phyloP scores from a whole-genome alignment of 768 basidiomycete genomes.

The Phlebiopsis flavidoalba region DNA sequence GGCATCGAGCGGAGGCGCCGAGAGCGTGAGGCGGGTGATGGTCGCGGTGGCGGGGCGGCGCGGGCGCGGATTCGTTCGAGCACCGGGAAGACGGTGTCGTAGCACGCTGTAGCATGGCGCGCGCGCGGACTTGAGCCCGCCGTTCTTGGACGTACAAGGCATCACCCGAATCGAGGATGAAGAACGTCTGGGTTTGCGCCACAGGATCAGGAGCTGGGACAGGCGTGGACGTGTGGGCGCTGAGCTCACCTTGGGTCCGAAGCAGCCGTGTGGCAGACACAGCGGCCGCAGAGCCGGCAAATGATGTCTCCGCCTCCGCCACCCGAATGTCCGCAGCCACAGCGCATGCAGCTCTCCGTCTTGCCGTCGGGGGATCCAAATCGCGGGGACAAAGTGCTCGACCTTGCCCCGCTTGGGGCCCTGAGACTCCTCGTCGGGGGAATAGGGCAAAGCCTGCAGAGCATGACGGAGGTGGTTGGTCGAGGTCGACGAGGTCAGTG shows the following conservation, averaged over 20 bases:
- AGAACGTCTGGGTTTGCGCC: constrained; percentile 76
- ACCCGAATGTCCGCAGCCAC: constrained; percentile 70
- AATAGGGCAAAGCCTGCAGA: constrained; percentile 69
- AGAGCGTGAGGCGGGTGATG: constrained; percentile 43
- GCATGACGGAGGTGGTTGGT: constrained; percentile 71
- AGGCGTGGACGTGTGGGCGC: not conserved
- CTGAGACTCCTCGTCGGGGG: constrained; percentile 39
- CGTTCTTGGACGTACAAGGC: constrained; percentile 34
- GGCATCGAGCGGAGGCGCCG: constrained; percentile 55
- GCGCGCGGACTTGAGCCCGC: constrained; percentile 61
- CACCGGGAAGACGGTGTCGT: constrained; percentile 78
- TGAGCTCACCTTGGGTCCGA: constrained; percentile 60
- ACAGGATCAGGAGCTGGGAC: constrained; percentile 3
- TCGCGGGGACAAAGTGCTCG: constrained; percentile 83
- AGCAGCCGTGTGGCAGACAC: constrained; percentile 85
- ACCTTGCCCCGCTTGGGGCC: constrained; percentile 46
- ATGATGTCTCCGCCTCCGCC: constrained; percentile 78
- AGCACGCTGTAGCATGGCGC: constrained; percentile 87
- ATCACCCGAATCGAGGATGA: constrained; percentile 51
- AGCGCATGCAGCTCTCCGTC: constrained; percentile 83
- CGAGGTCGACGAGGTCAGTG: constrained; percentile 71
- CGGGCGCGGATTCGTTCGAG: constrained; percentile 19
- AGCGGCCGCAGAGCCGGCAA: constrained; percentile 81
- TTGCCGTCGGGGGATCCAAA: constrained; percentile 91
- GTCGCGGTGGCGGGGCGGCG: constrained; percentile 15